Percentiles rank a stretch among this genome's conserved stretches.
Evolutionary conservation across 345 rosid species (phyloP).

Genomic region (Citrus medica): DNA sequence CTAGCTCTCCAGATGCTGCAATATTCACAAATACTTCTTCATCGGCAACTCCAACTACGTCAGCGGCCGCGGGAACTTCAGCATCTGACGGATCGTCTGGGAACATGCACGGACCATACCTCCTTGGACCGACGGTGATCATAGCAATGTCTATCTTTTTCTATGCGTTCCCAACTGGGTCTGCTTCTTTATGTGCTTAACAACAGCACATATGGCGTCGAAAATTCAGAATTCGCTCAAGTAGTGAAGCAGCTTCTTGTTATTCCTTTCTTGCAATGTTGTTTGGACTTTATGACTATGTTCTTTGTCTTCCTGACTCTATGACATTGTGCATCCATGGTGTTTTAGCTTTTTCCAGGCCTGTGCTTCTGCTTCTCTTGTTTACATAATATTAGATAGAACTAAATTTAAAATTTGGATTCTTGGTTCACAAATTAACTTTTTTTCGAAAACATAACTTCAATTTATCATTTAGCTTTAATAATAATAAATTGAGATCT

Average conservation of each 20-base stretch:
- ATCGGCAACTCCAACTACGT: slow-evolving; percentile 25
- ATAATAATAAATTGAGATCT: no score
- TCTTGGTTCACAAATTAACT: no score
- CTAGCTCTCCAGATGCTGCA: slow-evolving; percentile 78
- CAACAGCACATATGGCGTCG: not conserved
- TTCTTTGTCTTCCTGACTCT: not conserved
- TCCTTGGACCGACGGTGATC: slow-evolving; percentile 17
- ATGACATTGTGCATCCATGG: not conserved
- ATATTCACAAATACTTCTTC: slow-evolving; percentile 43
- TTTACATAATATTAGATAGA: not conserved
- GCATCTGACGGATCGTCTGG: slow-evolving; percentile 21
- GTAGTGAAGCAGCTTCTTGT: not conserved
- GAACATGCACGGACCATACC: slow-evolving; percentile 7
- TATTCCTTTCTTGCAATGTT: not conserved
- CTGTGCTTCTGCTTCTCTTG: not conserved
- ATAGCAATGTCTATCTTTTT: slow-evolving; percentile 23
- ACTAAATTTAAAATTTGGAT: no score
- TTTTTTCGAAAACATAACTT: no score
- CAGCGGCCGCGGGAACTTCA: slow-evolving; percentile 18
- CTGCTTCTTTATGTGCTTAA: slow-evolving; percentile 1
- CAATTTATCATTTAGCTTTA: no score
- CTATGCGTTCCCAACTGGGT: slow-evolving; percentile 14
- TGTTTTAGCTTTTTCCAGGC: not conserved
- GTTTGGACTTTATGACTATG: not conserved
- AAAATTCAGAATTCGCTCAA: not conserved